These are phyloP conservation scores for Cladosporium sp. DNA, from an alignment of 2,329 filamentous ascomycete species.

Conservation along the genomic window DNA sequence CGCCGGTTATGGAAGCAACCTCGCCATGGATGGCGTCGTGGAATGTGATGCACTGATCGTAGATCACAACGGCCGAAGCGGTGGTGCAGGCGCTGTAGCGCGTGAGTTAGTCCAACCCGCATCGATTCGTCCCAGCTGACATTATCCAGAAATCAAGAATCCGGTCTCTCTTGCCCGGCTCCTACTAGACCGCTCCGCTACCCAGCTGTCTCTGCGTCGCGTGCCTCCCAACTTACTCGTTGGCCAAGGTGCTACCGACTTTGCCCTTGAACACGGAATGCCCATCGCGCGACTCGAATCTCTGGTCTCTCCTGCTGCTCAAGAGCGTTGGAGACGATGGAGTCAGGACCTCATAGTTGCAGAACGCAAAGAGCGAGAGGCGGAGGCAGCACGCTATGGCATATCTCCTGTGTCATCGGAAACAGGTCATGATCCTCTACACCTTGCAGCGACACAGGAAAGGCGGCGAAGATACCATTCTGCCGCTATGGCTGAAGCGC, in stretches of 20 bases:
- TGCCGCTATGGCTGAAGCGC: slow-evolving; percentile 35
- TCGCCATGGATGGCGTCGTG: slow-evolving; percentile 85
- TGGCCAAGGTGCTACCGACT: slow-evolving; percentile 81
- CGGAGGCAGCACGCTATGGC: slow-evolving; percentile 28
- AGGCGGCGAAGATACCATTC: slow-evolving; percentile 43
- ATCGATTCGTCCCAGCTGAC: slow-evolving; percentile 25
- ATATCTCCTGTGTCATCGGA: slow-evolving; percentile 29
- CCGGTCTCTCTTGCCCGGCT: slow-evolving; percentile 84
- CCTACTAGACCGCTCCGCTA: slow-evolving; percentile 75
- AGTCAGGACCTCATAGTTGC: slow-evolving; percentile 66
- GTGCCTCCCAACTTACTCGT: slow-evolving; percentile 93
- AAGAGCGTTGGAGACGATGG: slow-evolving; percentile 80
- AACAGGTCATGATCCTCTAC: slow-evolving; percentile 24
- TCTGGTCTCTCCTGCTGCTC: slow-evolving; percentile 77
- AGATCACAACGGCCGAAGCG: slow-evolving; percentile 86
- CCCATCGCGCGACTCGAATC: slow-evolving; percentile 71
- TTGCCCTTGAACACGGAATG: slow-evolving; percentile 78
- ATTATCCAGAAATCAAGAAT: slow-evolving; percentile 76
- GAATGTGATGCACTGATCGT: slow-evolving; percentile 95
- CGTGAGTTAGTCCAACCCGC: slow-evolving; percentile 60
- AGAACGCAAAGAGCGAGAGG: slow-evolving; percentile 50
- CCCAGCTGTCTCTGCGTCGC: slow-evolving; percentile 77
- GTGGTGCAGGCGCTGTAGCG: slow-evolving; percentile 86
- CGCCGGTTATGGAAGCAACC: slow-evolving; percentile 91
- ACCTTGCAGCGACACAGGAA: slow-evolving; percentile 25